Base-by-base conservation (phyloP, 164 flowering plant genomes). In the Santalum album region DNA sequence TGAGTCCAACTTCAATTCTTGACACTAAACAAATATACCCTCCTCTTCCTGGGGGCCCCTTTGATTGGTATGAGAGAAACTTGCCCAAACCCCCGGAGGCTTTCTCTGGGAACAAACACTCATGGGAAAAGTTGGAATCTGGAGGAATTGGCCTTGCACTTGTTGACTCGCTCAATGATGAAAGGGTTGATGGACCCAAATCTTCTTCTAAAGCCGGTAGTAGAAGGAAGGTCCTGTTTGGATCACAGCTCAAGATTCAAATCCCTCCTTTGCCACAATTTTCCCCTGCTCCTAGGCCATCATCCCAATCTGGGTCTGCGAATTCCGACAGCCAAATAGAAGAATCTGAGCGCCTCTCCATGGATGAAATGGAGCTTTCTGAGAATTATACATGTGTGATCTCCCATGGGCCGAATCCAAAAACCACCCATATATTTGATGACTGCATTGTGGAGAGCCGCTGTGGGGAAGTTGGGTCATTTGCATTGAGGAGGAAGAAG, bases 341-440 rank as follows among this genome's bases (percentile, higher is more conserved):
- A 43, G 55, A 56, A n/a, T 57, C 65, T 27, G 58, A 66, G 39
- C 56, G 53, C 49, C 61, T 67, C 1, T 55, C 79, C 12, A 54
- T 65, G 57, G 71, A 66, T 16, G 82, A 75, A 26, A 73, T 82
- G 76, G 80, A 78, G 68, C 65, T 65, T 20, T 78, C 82, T 32
- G 89, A 83, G 64, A 81, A 75, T 16, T 76, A 82, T 24, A 82
- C 85, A 16, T 67, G 81, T 34, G 85, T 79, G 45, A 78, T 71
- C 38, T 61, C 72, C 12, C 84, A 66, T 46, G 86, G 90, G 3
- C 78, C 81, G 16, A 80, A 77, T 46, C 83, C 84, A 2, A 81
- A 51, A 68, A 77, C 84, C 25, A 79, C 80, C 17, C 82, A 69
- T 29, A 81, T 83, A 20, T 83, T 65, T 56, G 90, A 72, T 27